These are phyloP conservation scores for Aristolochia contorta DNA, from an alignment of 164 flowering plant species.

Conservation along the genomic window DNA sequence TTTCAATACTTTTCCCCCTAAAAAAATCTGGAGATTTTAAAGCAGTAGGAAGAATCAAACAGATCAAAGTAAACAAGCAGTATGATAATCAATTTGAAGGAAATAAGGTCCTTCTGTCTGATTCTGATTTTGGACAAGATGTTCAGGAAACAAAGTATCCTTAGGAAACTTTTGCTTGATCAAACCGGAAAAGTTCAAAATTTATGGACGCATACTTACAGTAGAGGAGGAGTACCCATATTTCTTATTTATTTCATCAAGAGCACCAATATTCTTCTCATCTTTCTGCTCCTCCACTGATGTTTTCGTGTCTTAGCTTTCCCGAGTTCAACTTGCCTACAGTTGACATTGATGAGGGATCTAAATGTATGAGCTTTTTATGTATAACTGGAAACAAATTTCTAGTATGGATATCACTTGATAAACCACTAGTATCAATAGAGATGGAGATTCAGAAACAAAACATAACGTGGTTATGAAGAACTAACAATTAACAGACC, in stretches of 20 bases:
- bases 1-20: not conserved
- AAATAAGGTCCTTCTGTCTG: not conserved
- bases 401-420: not conserved
- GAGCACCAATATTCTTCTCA: constrained; percentile 34
- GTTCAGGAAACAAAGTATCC: not conserved
- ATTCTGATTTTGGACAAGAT: not conserved
- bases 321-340: constrained; percentile 61
- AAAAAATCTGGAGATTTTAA: not conserved
- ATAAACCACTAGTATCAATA: not conserved
- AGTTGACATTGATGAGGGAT: constrained; percentile 4
- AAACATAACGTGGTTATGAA: not conserved
- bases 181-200: not conserved
- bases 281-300: constrained; percentile 39
- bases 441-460: not conserved
- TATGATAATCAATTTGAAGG: not conserved
- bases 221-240: constrained; percentile 55
- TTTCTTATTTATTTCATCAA: constrained; percentile 80
- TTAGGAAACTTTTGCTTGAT: too few relatives aligned
- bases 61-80: not conserved
- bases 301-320: constrained; percentile 39
- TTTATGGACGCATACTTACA: constrained; percentile 29
- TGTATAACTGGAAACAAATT: not conserved
- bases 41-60: not conserved
- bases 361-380: not conserved
- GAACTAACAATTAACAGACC: constrained; percentile 24